phyloP scores from a whole-genome alignment of 1,139 yeast genomes.

The Geotrichum histeridarum region DNA sequence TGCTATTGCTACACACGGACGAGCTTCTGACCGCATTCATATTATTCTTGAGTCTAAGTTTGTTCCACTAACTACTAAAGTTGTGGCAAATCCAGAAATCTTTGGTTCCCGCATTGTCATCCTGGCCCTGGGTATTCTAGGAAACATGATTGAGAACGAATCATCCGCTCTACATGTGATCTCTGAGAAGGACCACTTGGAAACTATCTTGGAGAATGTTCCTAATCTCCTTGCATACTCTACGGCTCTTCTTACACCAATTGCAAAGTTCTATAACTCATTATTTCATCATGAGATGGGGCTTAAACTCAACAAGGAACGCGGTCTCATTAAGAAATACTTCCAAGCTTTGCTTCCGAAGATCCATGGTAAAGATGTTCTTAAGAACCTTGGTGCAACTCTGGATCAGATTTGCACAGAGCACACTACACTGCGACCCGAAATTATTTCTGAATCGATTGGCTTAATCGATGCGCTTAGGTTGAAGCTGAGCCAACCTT shows the following conservation, averaged over 20 bases:
- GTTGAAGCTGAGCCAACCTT: conserved; percentile 20
- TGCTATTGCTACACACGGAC: conserved; percentile 61
- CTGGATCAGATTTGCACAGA: conserved; percentile 83
- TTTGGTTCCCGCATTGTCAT: conserved; percentile 73
- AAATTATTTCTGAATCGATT: conserved; percentile 50
- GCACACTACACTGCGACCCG: conserved; percentile 64
- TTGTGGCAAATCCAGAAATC: conserved; percentile 51
- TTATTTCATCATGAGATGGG: conserved; percentile 76
- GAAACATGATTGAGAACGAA: conserved; percentile 77
- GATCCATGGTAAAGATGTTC: conserved; percentile 31
- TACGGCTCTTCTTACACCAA: conserved; percentile 52
- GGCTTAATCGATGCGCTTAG: conserved; percentile 49
- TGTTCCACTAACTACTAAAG: conserved; percentile 53
- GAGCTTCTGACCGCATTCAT: conserved; percentile 73
- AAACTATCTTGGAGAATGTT: conserved; percentile 53
- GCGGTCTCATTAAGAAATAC: conserved; percentile 46
- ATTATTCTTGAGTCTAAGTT: conserved; percentile 82
- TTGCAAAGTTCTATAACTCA: conserved; percentile 81
- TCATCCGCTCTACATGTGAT: conserved; percentile 84
- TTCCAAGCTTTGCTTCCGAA: conserved; percentile 23
- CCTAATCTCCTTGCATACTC: conserved; percentile 52
- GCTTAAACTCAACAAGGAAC: conserved; percentile 49
- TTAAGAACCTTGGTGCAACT: conserved; percentile 57
- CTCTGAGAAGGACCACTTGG: conserved; percentile 72
- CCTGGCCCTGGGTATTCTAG: conserved; percentile 59